Base-by-base conservation (phyloP, 2,329 filamentous ascomycete species). In the Dactylellina haptotyla region DNA sequence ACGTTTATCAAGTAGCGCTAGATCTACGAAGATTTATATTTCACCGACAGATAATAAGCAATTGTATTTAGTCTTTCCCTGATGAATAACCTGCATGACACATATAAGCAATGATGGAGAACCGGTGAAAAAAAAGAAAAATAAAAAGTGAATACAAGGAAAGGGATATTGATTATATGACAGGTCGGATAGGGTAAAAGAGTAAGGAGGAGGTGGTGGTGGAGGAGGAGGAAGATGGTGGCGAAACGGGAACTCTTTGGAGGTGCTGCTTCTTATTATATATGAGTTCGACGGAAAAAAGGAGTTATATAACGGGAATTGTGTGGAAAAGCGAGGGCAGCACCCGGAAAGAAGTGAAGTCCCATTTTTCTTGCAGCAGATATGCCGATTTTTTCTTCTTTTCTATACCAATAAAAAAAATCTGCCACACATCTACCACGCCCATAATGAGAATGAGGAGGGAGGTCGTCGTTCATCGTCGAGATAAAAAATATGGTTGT, bases 101-200 rank as follows among this genome's bases (percentile, higher is more conserved):
- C 53, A 72, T 62, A 54, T 64, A 65, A 72, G 37, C 66, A 34
- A 71, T 50, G 58, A 59, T 64, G 59, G 46, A 28, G 53, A 61
- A 51, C 45, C 54, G 61, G 61, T 62, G 69, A 66, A 66, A 66
- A 72, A 72, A 73, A 61, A 48, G 48, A 48, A 61, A 61, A 48
- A 54, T 20, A 45, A 64, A 53, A 45, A 18, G 28, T 34, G 26
- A 16, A 65, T 65, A 65, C 53, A 61, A 64, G 50, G 20, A 53
- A 65, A 45, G 34, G 26, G 34, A 58, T 53, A 50, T 45, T 66
- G 69, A 73, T 73, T 73, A 73, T 73, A 73, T 73, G 69, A 73
- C 69, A 73, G 54, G 61, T 73, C 69, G 69, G 54, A 30, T 5
- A 37, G 18, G 28, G 34, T 46, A 32, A 46, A 48, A 41, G 62